Evolutionary conservation across 371 early-diverging fungal genomes (phyloP), one percentile per base, ranked within the genome.

Genomic region (Mortierella sp.): DNA sequence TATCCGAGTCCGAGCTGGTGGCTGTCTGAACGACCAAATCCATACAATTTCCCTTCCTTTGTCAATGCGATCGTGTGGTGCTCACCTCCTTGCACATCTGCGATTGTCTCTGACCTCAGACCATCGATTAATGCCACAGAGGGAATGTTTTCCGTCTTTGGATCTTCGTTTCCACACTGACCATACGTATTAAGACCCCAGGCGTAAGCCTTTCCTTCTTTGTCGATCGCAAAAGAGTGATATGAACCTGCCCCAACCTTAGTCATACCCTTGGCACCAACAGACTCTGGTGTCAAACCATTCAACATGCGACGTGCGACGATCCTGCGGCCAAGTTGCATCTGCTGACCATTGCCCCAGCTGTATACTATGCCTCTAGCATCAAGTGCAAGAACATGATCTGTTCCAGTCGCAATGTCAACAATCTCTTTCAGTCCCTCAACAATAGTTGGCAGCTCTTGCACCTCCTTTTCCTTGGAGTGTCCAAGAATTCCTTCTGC

Each of bases 171-270:
- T 58, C 88, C 98, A 88, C 90, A 98, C 84, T 99, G 99, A 62
- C 94, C 94, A 78, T 92, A 96, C 74, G 97, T 96, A 86, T 99
- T 99, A 58, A 97, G 89, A 37, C 99, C 99, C 94, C 97, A 97
- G 9, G 92, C 89, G 78, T 90, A 96, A 4, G 95, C 87, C 32
- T 89, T 83, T 62, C 92, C 90, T 30, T 88, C 86, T 30, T 88
- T 85, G 62, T 89, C 90, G 18, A 96, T 85, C 10, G 95, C 94
- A 66, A 97, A 94, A 0, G 95, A 94, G 84, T 97, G 96, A 83
- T 96, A 95, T 6, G 93, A 89, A 9, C 98, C 99, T 28, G 94
- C 90, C 35, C 91, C 96, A 28, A 95, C 93, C 28, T 81, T 74
- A 30, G 76, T 86, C 72, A 96, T 93, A 35, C 89, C 84, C 45